Evolutionary conservation across 768 basidiomycete species (phyloP), one percentile per base, ranked within the genome.

Genomic region (Suillus subaureus): DNA sequence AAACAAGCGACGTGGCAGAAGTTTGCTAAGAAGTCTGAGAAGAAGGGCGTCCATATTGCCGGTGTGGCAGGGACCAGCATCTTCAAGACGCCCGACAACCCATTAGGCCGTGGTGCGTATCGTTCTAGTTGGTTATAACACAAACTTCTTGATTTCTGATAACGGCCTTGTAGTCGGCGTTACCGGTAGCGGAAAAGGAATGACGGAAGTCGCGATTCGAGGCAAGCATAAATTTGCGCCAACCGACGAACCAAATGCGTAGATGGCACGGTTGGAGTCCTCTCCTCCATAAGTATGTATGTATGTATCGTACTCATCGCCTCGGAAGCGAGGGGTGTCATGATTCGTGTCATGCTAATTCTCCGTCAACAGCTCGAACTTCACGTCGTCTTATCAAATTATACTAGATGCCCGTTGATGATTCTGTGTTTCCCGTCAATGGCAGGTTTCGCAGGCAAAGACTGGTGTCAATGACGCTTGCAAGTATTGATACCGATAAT

Each of bases 61-160:
- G 94, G 94, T 31, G 85, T 94, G 40, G 79, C 90, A 37, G 95
- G 95, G 33, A 94, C 91, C 68, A 95, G 93, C 71, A 96, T 96
- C 69, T 96, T 96, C 84, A 94, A 94, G 80, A 96, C 93, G 5
- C 95, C 95, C 15, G 94, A 95, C 69, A 95, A 96, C 74, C 94
- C 94, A 13, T 74, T 93, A 23, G 95, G 94, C 31, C 86, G 83
- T 84, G 94, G 94, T 92, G 71, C 54, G 85, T 74, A 65, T 77
- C 70, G 68, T 77, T 75, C 64, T 66, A 33, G 39, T 63, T 33
- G 11, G 64, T 23, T 67, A 62, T 13, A 61, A 16, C n/a, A 47
- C 43, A n/a, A 18, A 6, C 13, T 23, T 39, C 0, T 40, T 61
- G 56, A 47, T 67, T 75, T 52, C 74, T 71, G 40, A 70, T 72